These are phyloP conservation scores for Fraxinus greggii DNA, from an alignment of 305 asterid species.

Conservation along the genomic window DNA sequence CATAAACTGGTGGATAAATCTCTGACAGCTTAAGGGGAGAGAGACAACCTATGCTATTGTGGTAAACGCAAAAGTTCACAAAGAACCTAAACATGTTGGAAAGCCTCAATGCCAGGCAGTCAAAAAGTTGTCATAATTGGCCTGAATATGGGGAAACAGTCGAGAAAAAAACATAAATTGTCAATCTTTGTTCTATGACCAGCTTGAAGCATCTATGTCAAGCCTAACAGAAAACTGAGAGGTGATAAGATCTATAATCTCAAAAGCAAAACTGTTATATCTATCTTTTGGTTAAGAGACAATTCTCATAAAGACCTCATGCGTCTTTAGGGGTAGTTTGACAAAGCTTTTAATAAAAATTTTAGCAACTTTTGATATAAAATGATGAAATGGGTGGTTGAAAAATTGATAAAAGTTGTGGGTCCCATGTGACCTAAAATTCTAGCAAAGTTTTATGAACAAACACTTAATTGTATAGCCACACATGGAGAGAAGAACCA, in stretches of 20 bases:
- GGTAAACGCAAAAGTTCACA: not conserved
- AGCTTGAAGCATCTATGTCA: not conserved
- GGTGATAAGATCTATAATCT: slow-evolving; percentile 2
- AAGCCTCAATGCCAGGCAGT: not conserved
- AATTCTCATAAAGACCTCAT: not conserved
- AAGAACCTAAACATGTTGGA: not conserved
- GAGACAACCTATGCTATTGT: not conserved
- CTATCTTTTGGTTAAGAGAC: not conserved
- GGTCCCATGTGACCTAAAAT: not conserved
- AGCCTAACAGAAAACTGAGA: not conserved
- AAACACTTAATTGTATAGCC: not conserved
- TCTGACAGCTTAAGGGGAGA: not conserved
- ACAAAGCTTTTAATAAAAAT: not conserved
- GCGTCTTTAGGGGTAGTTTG: not conserved
- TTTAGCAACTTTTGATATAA: not conserved
- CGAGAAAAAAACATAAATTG: not conserved
- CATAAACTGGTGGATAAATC: not conserved
- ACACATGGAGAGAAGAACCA: not conserved
- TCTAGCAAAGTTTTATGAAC: not conserved
- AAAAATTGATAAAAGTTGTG: not conserved
- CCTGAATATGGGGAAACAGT: not conserved
- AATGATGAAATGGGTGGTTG: not conserved
- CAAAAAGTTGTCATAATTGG: not conserved
- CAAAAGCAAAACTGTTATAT: not conserved
- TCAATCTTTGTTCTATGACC: not conserved